phyloP scores from a whole-genome alignment of 2,329 filamentous ascomycete species.

The Dothideomycetidae sp. region DNA sequence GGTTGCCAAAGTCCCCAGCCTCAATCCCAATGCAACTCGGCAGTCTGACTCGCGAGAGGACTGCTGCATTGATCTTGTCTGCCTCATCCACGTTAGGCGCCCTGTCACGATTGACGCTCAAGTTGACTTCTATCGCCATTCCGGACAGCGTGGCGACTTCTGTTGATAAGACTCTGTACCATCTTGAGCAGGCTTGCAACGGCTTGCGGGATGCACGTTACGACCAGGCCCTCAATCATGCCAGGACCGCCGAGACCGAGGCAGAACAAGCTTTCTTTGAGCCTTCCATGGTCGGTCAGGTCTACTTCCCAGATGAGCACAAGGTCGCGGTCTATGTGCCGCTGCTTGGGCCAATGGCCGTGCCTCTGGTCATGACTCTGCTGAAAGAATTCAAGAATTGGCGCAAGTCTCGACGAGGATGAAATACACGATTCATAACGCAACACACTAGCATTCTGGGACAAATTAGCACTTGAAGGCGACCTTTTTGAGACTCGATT shows the following conservation, averaged over 20 bases:
- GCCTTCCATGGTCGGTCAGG: constrained; percentile 96
- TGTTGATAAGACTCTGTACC: constrained; percentile 62
- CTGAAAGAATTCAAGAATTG: constrained; percentile 55
- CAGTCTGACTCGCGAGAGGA: constrained; percentile 70
- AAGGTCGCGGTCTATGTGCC: constrained; percentile 95
- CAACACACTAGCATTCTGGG: too few species aligned
- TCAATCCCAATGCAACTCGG: constrained; percentile 76
- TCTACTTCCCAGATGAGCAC: constrained; percentile 97
- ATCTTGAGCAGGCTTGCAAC: constrained; percentile 63
- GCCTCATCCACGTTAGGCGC: constrained; percentile 92
- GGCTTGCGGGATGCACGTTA: constrained; percentile 49
- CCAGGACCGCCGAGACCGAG: constrained; percentile 71
- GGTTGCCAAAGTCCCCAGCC: constrained; percentile 60
- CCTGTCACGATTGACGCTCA: constrained; percentile 68
- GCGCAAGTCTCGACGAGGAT: not conserved
- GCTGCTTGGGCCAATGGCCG: constrained; percentile 75
- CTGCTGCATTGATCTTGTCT: constrained; percentile 70
- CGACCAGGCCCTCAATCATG: constrained; percentile 58
- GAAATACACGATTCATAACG: too few species aligned
- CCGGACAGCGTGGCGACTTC: constrained; percentile 75
- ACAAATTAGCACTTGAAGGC: too few species aligned
- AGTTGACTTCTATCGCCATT: constrained; percentile 81
- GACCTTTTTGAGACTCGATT: too few species aligned
- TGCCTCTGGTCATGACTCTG: constrained; percentile 72
- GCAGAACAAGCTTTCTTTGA: constrained; percentile 95